Percentiles rank a stretch among this genome's conserved stretches.
phyloP scores from a whole-genome alignment of 2,329 filamentous ascomycete species.

The Ascochyta clinopodiicola region DNA sequence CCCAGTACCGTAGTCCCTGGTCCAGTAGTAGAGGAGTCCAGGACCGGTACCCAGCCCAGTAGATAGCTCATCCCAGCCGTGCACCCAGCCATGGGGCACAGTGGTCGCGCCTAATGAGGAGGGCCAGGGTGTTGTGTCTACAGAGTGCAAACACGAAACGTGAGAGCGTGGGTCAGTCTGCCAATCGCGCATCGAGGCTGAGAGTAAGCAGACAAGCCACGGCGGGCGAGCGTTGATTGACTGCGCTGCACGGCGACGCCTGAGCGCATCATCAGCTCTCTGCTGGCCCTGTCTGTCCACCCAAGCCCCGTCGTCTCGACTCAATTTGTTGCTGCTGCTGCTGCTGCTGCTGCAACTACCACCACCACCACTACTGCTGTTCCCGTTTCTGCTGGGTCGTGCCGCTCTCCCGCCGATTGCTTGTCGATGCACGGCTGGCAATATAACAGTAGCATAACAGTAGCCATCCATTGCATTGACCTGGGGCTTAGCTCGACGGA shows the following conservation, averaged over 20 bases:
- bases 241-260: not conserved
- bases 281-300: not conserved
- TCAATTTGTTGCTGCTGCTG: not conserved
- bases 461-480: not conserved
- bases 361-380: not conserved
- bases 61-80: too few species aligned
- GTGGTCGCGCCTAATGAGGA: constrained; percentile 4
- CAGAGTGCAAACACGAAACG: not conserved
- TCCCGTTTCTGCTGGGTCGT: constrained; percentile 9
- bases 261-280: constrained; percentile 7
- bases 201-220: constrained; percentile 1
- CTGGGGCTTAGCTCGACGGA: constrained; percentile 11
- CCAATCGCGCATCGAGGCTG: constrained; percentile 3
- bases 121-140: not conserved
- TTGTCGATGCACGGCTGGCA: constrained; percentile 9
- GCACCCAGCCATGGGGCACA: not conserved
- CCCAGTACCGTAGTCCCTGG: too few species aligned
- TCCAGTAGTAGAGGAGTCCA: too few species aligned
- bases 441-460: not conserved
- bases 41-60: too few species aligned
- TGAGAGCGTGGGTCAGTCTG: not conserved
- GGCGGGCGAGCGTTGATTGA: not conserved
- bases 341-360: not conserved
- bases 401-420: constrained; percentile 10
- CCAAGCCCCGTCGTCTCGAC: not conserved